Evolutionary conservation across 495 filamentous ascomycete species (phyloP).

Genomic region (Penicillium tannophilum): DNA sequence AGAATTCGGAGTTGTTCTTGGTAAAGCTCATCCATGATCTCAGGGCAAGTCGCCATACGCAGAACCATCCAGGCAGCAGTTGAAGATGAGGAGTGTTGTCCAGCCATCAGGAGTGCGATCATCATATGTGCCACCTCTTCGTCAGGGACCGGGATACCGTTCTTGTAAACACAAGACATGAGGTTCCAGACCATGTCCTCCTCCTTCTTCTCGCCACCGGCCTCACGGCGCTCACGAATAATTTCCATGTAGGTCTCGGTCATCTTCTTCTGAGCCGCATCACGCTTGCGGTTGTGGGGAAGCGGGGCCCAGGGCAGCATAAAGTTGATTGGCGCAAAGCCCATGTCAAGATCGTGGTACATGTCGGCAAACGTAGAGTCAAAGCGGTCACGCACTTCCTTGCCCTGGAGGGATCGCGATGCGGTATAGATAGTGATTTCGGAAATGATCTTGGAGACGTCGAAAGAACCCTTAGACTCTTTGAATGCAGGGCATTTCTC

Average conservation of each 20-base stretch:
- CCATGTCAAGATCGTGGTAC: slow-evolving; percentile 68
- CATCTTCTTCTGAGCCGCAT: slow-evolving; percentile 59
- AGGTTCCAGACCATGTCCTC: slow-evolving; percentile 73
- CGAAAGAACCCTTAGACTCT: slow-evolving; percentile 47
- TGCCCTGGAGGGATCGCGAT: slow-evolving; percentile 64
- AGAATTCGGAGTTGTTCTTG: slow-evolving; percentile 55
- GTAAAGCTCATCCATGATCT: slow-evolving; percentile 60
- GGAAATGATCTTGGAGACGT: slow-evolving; percentile 57
- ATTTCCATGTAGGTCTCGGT: slow-evolving; percentile 62
- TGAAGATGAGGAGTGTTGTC: slow-evolving; percentile 64
- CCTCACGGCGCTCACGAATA: slow-evolving; percentile 53
- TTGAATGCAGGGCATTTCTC: slow-evolving; percentile 49
- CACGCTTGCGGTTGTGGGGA: slow-evolving; percentile 62
- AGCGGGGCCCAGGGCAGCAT: slow-evolving; percentile 64
- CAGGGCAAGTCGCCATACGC: slow-evolving; percentile 56
- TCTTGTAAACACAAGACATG: slow-evolving; percentile 65
- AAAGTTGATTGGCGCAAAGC: slow-evolving; percentile 68
- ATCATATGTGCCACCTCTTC: slow-evolving; percentile 67
- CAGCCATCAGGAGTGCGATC: slow-evolving; percentile 68
- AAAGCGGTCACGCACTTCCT: slow-evolving; percentile 63
- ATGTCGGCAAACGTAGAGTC: slow-evolving; percentile 64
- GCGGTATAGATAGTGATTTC: slow-evolving; percentile 70
- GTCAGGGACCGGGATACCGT: slow-evolving; percentile 61
- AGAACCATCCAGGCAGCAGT: slow-evolving; percentile 64
- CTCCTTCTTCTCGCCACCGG: slow-evolving; percentile 52